Evolutionary conservation across 2,329 filamentous ascomycete genomes (phyloP).

Genomic region (Verticillium zaregamsianum): DNA sequence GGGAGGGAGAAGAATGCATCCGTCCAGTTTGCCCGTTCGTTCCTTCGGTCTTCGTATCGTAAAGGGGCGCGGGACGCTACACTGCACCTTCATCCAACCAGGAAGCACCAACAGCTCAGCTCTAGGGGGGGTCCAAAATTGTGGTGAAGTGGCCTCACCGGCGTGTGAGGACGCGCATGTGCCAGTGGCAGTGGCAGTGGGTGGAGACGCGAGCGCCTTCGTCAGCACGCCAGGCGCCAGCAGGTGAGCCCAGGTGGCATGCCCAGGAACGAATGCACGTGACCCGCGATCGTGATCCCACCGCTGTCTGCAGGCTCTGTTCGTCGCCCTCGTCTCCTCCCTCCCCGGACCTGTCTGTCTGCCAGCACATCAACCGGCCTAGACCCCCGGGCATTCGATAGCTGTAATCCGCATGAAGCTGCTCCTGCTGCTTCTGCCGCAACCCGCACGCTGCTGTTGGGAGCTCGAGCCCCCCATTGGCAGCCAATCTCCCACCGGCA

Average conservation of each 20-base stretch:
- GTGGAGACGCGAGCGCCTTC: background rate
- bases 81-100: background rate
- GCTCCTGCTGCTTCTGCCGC: background rate
- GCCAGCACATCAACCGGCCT: background rate
- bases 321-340: background rate
- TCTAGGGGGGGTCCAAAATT: background rate
- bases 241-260: background rate
- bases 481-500: background rate
- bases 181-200: background rate
- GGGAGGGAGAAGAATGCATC: conserved; percentile 4
- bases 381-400: background rate
- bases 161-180: background rate
- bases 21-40: background rate
- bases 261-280: background rate
- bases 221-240: background rate
- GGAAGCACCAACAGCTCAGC: background rate
- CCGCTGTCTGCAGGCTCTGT: background rate
- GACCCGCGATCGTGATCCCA: background rate
- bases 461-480: background rate
- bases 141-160: background rate
- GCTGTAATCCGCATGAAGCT: background rate
- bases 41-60: background rate
- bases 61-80: background rate
- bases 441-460: background rate
- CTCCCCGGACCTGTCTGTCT: background rate